Evolutionary conservation across 1,139 yeast genomes (phyloP).

Genomic region (Taphrina populina): DNA sequence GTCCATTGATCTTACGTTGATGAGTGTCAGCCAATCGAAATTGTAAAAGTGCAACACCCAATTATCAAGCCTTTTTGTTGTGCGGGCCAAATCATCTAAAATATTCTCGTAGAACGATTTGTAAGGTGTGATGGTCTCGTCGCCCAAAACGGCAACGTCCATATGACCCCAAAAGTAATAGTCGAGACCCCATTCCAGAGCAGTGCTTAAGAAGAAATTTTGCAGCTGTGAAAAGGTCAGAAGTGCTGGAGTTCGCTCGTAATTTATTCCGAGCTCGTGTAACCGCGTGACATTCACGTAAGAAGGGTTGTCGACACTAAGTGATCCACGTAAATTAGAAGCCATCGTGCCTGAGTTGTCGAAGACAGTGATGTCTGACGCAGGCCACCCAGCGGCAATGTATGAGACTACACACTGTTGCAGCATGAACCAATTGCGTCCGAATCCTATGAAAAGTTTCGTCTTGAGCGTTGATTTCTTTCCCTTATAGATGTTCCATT

Average conservation of each 20-base stretch:
- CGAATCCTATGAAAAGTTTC: slow-evolving; percentile 13
- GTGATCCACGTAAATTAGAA: slow-evolving; percentile 1
- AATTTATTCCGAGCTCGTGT: slow-evolving; percentile 2
- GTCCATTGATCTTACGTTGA: slow-evolving; percentile 4
- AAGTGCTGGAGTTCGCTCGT: slow-evolving; percentile 14
- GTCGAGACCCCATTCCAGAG: slow-evolving; percentile 4
- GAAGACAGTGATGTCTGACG: slow-evolving; percentile 11
- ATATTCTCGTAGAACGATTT: slow-evolving; percentile 13
- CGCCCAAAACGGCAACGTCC: slow-evolving; percentile 18
- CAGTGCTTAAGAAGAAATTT: slow-evolving; percentile 11
- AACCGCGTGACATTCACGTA: slow-evolving; percentile 12
- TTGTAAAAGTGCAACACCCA: slow-evolving; percentile 15
- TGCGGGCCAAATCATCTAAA: background rate
- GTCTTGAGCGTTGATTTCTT: slow-evolving; percentile 4
- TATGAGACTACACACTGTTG: slow-evolving; percentile 15
- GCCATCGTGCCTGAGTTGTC: slow-evolving; percentile 27
- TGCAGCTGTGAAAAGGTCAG: slow-evolving; percentile 15
- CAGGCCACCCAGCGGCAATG: slow-evolving; percentile 27
- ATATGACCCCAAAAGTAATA: slow-evolving; percentile 22
- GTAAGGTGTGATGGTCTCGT: slow-evolving; percentile 1
- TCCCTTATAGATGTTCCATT: slow-evolving; percentile 5
- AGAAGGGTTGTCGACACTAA: slow-evolving; percentile 12
- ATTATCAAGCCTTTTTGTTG: background rate
- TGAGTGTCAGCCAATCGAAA: slow-evolving; percentile 21
- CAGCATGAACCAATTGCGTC: slow-evolving; percentile 15